Conservation (phyloP, 306 rosid species). For the Cicer bijugum region DNA sequence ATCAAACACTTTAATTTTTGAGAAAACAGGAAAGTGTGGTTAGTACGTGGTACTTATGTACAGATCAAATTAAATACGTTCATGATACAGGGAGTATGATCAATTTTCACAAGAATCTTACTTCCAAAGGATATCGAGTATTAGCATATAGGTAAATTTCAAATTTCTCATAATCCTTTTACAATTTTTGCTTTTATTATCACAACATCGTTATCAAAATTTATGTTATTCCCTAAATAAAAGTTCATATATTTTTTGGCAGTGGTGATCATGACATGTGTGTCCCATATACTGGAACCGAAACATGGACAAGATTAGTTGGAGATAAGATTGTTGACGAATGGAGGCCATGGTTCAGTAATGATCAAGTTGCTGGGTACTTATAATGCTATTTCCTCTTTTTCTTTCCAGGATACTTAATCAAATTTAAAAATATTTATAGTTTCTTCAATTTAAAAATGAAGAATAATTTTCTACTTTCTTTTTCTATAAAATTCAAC, state of each 20-base stretch:
- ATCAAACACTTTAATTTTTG: neutral
- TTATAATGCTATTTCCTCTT: neutral
- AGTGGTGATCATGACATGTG: slow-evolving; percentile 40
- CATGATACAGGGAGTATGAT: slow-evolving; percentile 84
- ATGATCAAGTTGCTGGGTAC: slow-evolving; percentile 76
- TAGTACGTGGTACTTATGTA: slow-evolving; percentile 59
- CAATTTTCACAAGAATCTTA: slow-evolving; percentile 73
- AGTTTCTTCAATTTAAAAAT: too few species aligned
- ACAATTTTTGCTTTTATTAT: too few species aligned
- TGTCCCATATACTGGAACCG: slow-evolving; percentile 27
- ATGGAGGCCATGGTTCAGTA: slow-evolving; percentile 74
- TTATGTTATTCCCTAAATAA: too few species aligned
- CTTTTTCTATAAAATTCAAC: too few species aligned
- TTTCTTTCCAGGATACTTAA: neutral
- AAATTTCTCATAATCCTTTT: slow-evolving; percentile 26
- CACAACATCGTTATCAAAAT: too few species aligned
- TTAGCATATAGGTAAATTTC: slow-evolving; percentile 69
- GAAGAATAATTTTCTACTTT: too few species aligned
- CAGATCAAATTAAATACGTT: slow-evolving; percentile 32
- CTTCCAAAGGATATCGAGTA: slow-evolving; percentile 75
- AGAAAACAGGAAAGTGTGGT: slow-evolving; percentile 48
- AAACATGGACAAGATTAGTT: slow-evolving; percentile 32
- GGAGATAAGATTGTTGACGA: slow-evolving; percentile 59
- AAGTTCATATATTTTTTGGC: neutral
- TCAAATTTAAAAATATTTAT: too few species aligned